Evolutionary conservation across 2,329 filamentous ascomycete genomes (phyloP), one percentile per base, ranked within the genome.

Genomic region (Xylaria hypoxylon): DNA sequence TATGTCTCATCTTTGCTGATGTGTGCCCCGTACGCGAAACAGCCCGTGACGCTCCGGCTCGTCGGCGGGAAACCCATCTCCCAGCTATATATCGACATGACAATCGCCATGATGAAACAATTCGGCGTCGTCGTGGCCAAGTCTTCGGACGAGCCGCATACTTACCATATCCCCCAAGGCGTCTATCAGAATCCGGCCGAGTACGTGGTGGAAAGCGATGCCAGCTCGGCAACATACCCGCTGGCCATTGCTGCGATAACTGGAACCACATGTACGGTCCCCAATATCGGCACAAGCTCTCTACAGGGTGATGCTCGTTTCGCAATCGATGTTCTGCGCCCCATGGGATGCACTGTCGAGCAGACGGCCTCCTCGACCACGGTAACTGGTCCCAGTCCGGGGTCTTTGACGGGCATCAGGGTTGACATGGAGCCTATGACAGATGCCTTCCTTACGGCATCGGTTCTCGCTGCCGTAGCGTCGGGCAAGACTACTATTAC

Each of bases 401-500:
- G 96, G 11, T 80, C 86, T 17, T 82, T 99, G 44, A 89, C 89
- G 72, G 90, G 92, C 0, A 82, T 99, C 13, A 82, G 89, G 19
- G 89, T 99, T 31, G 94, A 99, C 75, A 99, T 99, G 96, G 96
- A 98, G 79, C 92, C 95, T 1, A 99, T 99, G 96, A 99, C 96
- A 0, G 96, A 99, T 79, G 96, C 96, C 55, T 99, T 99, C 84
- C 85, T 99, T 59, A 97, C 94, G 4, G 96, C 96, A 19, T 96
- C 94, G 1, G 94, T 97, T 4, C 86, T 99, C 52, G 96, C 94
- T 28, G 96, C 96, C 40, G 93, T 97, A 48, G 94, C 95, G 10
- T 89, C 87, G 15, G 93, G 92, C 1, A 89, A 89, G 57, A 99
- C 96, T 0, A 89, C 88, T 62, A 98, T 99, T 71, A 91, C 90